These are phyloP conservation scores for Xylariales sp. DNA, from an alignment of 2,329 filamentous ascomycete species.

Conservation along the genomic window DNA sequence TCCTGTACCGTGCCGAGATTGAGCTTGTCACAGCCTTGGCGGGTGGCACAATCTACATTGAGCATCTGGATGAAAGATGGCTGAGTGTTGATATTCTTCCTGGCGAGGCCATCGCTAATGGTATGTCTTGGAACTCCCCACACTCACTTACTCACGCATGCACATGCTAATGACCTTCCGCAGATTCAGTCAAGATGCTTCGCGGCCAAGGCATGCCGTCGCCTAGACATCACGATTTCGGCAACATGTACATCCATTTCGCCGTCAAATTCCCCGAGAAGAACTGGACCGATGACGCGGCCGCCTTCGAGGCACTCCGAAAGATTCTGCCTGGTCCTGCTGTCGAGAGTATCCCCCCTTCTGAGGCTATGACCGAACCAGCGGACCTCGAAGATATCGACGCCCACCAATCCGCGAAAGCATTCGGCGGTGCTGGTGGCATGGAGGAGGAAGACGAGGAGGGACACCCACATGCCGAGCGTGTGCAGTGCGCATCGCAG, in stretches of 20 bases:
- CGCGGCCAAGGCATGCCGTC: conserved; percentile 98
- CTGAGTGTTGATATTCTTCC: conserved; percentile 87
- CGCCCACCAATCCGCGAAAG: conserved; percentile 59
- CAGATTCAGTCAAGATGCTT: conserved; percentile 88
- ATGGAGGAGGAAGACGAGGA: conserved; percentile 78
- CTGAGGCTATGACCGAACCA: conserved; percentile 87
- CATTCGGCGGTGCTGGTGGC: conserved; percentile 57
- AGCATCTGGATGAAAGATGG: conserved; percentile 98
- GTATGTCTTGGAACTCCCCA: conserved; percentile 47
- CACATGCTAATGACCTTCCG: conserved; percentile 16
- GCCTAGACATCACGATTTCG: conserved; percentile 86
- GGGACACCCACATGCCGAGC: conserved; percentile 68
- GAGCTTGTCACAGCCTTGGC: conserved; percentile 92
- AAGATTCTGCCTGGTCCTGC: conserved; percentile 71
- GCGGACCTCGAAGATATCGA: conserved; percentile 85
- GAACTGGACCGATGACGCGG: conserved; percentile 60
- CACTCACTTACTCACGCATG: background rate
- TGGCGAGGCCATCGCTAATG: conserved; percentile 89
- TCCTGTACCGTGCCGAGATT: conserved; percentile 92
- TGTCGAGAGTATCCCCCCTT: conserved; percentile 62
- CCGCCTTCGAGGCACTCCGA: conserved; percentile 75
- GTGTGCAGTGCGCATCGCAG: conserved; percentile 84
- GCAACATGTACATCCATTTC: conserved; percentile 97
- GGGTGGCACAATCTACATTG: conserved; percentile 84
- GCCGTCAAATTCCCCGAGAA: conserved; percentile 93